Evolutionary conservation across 805 yeast species (phyloP).

Genomic region (Saccharomycopsis microspora): DNA sequence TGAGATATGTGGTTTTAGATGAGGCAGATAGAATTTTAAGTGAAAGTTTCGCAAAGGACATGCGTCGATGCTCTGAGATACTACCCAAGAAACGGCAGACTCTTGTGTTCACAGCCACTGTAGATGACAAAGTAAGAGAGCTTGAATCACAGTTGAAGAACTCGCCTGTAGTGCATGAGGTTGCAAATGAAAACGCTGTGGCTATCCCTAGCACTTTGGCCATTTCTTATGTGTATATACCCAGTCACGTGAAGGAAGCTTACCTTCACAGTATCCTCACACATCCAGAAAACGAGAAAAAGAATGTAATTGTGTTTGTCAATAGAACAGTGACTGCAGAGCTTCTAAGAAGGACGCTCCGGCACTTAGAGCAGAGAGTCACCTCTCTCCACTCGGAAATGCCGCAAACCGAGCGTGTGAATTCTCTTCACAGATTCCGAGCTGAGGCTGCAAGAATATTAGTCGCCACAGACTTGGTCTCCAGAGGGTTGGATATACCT

Average conservation of each 20-base stretch:
- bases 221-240: conserved; percentile 63
- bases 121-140: conserved; percentile 82
- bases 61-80: conserved; percentile 57
- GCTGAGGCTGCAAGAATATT: conserved; percentile 91
- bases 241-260: conserved; percentile 85
- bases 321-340: conserved; percentile 90
- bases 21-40: conserved; percentile 92
- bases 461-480: conserved; percentile 94
- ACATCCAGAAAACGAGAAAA: conserved; percentile 47
- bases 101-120: conserved; percentile 86
- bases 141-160: conserved; percentile 58
- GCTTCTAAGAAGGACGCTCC: conserved; percentile 63
- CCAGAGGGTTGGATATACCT: conserved; percentile 96
- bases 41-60: conserved; percentile 70
- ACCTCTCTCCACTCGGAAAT: conserved; percentile 90
- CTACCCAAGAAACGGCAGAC: conserved; percentile 81
- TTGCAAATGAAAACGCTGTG: conserved; percentile 63
- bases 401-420: conserved; percentile 87
- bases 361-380: conserved; percentile 56
- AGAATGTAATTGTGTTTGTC: conserved; percentile 79
- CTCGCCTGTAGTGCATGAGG: conserved; percentile 53
- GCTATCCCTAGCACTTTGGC: conserved; percentile 69
- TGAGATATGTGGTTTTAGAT: conserved; percentile 77
- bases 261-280: conserved; percentile 61
- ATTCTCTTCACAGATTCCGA: conserved; percentile 82